Percentiles rank a stretch among this genome's conserved stretches.
Evolutionary conservation across 371 early-diverging fungal species (phyloP).

Genomic region (Apophysomyces sp.): DNA sequence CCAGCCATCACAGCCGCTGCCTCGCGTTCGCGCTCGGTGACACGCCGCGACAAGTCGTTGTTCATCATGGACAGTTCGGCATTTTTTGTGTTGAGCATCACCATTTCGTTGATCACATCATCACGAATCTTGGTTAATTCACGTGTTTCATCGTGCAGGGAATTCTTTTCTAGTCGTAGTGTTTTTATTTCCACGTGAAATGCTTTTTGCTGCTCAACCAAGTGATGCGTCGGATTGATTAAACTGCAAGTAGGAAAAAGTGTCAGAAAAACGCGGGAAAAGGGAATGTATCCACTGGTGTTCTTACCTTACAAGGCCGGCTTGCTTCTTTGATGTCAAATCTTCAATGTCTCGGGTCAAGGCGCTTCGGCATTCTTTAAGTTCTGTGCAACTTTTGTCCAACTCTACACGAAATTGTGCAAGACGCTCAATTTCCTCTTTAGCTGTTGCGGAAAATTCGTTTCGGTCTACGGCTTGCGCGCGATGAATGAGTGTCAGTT

Average conservation of each 20-base stretch:
- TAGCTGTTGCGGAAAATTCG: conserved; percentile 23
- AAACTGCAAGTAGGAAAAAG: conserved; percentile 1
- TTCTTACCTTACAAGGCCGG: conserved; percentile 28
- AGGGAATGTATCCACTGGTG: background rate
- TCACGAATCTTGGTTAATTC: conserved; percentile 30
- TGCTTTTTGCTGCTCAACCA: conserved; percentile 27
- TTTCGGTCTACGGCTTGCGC: conserved; percentile 14
- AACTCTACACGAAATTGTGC: conserved; percentile 33
- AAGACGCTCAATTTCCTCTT: conserved; percentile 38
- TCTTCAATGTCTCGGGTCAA: conserved; percentile 29
- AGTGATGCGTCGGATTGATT: conserved; percentile 8
- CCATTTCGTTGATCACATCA: conserved; percentile 52
- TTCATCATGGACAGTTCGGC: conserved; percentile 55
- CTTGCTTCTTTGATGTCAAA: conserved; percentile 19
- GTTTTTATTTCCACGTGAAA: conserved; percentile 31
- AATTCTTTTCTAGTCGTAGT: conserved; percentile 24
- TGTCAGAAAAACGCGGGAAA: background rate
- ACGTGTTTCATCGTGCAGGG: conserved; percentile 22
- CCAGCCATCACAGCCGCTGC: conserved; percentile 26
- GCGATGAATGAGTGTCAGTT: conserved; percentile 23
- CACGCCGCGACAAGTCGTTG: conserved; percentile 53
- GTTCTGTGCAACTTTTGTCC: conserved; percentile 37
- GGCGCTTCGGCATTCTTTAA: conserved; percentile 33
- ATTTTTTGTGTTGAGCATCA: conserved; percentile 51
- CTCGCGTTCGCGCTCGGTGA: conserved; percentile 34